Evolutionary conservation across 208 protist species (phyloP).

Genomic region (Trypanosoma congolense): DNA sequence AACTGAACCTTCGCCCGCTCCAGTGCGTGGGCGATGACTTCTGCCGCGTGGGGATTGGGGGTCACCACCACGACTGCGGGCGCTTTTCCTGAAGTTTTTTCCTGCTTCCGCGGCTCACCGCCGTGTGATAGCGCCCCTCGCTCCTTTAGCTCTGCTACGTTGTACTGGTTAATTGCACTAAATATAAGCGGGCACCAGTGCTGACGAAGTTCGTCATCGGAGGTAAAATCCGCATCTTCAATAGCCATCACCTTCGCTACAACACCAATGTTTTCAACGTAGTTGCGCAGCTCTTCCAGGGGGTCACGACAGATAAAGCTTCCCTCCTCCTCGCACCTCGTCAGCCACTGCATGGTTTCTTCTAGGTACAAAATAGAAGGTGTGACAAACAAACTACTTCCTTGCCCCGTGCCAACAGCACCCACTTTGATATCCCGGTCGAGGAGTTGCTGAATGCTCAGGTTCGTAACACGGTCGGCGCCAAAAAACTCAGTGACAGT

Average conservation of each 20-base stretch:
- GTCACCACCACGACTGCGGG: constrained; percentile 30
- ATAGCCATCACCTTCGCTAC: constrained; percentile 62
- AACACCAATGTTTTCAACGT: constrained; percentile 78
- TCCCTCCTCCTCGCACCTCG: constrained; percentile 67
- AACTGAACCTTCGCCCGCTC: constrained; percentile 5
- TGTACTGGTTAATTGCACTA: constrained; percentile 47
- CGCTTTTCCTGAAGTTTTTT: background rate
- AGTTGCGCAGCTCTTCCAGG: constrained; percentile 40
- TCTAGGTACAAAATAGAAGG: constrained; percentile 60
- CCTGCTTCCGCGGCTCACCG: background rate
- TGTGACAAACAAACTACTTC: constrained; percentile 1
- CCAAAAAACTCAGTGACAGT: constrained; percentile 55
- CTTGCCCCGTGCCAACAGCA: background rate
- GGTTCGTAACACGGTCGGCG: constrained; percentile 11
- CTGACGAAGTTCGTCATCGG: constrained; percentile 33
- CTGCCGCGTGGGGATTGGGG: constrained; percentile 22
- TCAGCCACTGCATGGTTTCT: constrained; percentile 80
- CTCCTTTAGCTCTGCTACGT: constrained; percentile 40
- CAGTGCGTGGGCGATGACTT: constrained; percentile 8
- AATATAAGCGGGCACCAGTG: constrained; percentile 62
- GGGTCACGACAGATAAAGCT: constrained; percentile 51
- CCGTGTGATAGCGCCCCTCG: background rate
- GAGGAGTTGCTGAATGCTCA: constrained; percentile 14
- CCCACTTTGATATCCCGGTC: constrained; percentile 12
- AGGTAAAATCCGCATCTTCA: constrained; percentile 55